These are phyloP conservation scores for Aspergillus bridgeri DNA, from an alignment of 495 filamentous ascomycete species.

Conservation along the genomic window DNA sequence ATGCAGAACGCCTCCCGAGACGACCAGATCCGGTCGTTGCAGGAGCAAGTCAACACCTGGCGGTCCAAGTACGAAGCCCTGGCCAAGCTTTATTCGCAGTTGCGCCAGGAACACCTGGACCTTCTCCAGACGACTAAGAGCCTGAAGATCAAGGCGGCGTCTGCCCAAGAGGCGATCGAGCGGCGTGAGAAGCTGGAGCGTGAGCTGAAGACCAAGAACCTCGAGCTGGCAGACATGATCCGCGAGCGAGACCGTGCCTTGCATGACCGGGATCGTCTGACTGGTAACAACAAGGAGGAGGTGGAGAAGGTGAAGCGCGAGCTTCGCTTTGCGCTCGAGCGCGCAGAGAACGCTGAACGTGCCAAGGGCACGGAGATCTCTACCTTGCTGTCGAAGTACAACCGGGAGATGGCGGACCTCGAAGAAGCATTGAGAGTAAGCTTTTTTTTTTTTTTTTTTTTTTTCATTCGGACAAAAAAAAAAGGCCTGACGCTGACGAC, in stretches of 20 bases:
- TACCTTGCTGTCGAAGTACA: conserved; percentile 90
- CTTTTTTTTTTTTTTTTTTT: too few relatives aligned
- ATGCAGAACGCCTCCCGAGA: conserved; percentile 87
- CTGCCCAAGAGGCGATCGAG: conserved; percentile 95
- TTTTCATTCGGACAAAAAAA: too few relatives aligned
- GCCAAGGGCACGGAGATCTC: conserved; percentile 92
- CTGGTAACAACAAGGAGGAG: conserved; percentile 86
- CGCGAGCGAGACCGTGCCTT: conserved; percentile 92
- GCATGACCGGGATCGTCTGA: conserved; percentile 82
- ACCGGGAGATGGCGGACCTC: conserved; percentile 92
- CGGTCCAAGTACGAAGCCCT: conserved; percentile 93
- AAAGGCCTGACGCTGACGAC: conserved; percentile 20
- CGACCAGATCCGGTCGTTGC: conserved; percentile 86
- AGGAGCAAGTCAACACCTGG: conserved; percentile 97
- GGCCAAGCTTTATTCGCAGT: conserved; percentile 93
- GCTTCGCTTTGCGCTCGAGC: conserved; percentile 86
- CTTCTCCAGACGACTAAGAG: conserved; percentile 92
- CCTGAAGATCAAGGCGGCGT: conserved; percentile 92
- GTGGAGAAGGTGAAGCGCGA: conserved; percentile 96
- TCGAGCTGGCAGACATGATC: conserved; percentile 98
- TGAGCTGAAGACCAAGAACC: conserved; percentile 97
- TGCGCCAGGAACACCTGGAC: conserved; percentile 93
- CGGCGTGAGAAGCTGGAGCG: conserved; percentile 90
- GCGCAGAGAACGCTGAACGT: conserved; percentile 87
- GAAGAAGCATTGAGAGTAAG: conserved; percentile 79